phyloP scores from a whole-genome alignment of 129 eudicot species.

The Lactuca saligna region DNA sequence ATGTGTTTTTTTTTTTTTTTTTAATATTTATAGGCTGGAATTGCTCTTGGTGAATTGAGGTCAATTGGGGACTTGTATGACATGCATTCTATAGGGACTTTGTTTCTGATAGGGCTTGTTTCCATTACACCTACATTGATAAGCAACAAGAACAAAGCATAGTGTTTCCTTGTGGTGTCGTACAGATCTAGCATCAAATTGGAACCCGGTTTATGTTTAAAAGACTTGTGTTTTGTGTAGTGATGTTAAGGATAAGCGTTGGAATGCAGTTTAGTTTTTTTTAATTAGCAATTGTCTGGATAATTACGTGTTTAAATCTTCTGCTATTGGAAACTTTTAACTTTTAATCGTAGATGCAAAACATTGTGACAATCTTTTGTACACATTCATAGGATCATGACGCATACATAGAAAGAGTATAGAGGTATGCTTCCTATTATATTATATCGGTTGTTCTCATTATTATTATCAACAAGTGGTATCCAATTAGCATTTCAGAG shows the following conservation, averaged over 20 bases:
- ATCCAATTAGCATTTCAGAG: no score
- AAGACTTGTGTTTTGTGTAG: constrained; percentile 12
- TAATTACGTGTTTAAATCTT: constrained; percentile 1
- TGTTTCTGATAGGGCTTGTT: constrained; percentile 75
- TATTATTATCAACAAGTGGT: no score
- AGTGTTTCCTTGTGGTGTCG: constrained; percentile 24
- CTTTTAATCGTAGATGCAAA: neutral
- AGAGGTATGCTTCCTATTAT: no score
- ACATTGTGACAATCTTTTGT: neutral
- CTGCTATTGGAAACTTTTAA: neutral
- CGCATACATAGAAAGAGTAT: no score
- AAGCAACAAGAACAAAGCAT: constrained; percentile 52
- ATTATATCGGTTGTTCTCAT: no score
- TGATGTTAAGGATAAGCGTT: neutral
- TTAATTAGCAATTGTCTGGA: neutral
- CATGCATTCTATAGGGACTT: constrained; percentile 72
- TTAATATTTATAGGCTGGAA: constrained; percentile 66
- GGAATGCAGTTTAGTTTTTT: neutral
- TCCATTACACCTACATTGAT: constrained; percentile 72
- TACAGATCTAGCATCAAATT: constrained; percentile 30
- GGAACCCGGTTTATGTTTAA: constrained; percentile 17
- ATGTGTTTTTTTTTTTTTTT: no score
- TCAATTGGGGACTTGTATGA: constrained; percentile 89
- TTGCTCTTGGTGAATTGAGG: constrained; percentile 85
- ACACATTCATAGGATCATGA: neutral